phyloP scores from a whole-genome alignment of 768 basidiomycete species.

The Mycena capillaripes region DNA sequence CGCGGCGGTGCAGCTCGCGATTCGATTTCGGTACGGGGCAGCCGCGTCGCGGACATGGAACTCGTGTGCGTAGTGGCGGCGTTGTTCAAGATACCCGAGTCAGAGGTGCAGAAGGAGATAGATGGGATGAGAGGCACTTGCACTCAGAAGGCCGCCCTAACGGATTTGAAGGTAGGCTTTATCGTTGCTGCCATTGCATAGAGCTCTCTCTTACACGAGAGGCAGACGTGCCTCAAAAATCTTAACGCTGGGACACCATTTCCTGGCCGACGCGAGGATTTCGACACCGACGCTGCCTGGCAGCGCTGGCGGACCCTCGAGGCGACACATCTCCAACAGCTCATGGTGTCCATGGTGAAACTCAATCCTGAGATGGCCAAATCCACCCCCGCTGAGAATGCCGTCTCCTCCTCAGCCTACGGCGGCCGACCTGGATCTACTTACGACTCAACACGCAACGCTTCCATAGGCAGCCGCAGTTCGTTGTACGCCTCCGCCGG shows the following conservation, averaged over 20 bases:
- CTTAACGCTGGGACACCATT: constrained; percentile 88
- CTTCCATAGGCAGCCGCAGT: constrained; percentile 78
- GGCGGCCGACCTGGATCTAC: constrained; percentile 68
- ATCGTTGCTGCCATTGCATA: constrained; percentile 13
- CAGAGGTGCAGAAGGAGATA: constrained; percentile 80
- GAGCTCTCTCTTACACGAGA: neutral
- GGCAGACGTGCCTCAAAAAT: constrained; percentile 89
- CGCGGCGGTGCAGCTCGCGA: no score
- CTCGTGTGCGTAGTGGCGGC: constrained; percentile 77
- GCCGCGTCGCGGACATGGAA: constrained; percentile 78
- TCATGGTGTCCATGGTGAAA: constrained; percentile 89
- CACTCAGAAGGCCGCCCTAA: constrained; percentile 89
- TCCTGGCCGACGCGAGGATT: constrained; percentile 90
- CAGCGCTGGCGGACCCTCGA: constrained; percentile 88
- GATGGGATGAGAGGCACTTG: constrained; percentile 74
- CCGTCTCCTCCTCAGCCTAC: constrained; percentile 55
- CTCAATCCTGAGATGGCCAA: constrained; percentile 89
- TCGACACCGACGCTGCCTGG: constrained; percentile 86
- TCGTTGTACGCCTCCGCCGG: constrained; percentile 61
- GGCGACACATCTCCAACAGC: constrained; percentile 86
- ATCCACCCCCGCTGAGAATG: constrained; percentile 72
- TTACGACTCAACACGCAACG: constrained; percentile 66
- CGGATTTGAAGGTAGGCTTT: constrained; percentile 81
- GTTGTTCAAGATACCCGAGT: constrained; percentile 81
- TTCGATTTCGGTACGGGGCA: constrained; percentile 49